Evolutionary conservation across 164 flowering plant species (phyloP), one percentile per base, ranked within the genome.

Genomic region (Aristolochia contorta): DNA sequence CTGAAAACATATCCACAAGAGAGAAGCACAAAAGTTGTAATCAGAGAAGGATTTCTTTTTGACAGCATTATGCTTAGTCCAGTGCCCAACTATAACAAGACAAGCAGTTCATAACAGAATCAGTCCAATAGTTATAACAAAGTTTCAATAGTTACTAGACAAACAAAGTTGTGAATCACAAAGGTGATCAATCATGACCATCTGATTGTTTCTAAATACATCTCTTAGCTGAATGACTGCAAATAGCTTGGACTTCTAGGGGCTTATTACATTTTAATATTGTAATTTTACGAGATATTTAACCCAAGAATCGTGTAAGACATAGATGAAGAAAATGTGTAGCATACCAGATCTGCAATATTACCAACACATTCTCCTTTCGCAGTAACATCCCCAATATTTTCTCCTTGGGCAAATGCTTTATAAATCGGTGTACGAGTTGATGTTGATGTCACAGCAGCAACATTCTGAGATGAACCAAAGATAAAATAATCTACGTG

Each of bases 311-410:
- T 37, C 12, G 10, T 37, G 43, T 8, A 53, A 48, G 23, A 50
- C 21, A 22, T 50, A 50, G 5, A 23, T 5, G 5, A 30, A 33
- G 32, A 56, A 2, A 15, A 33, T 18, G 22, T 19, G 57, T 70
- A 56, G 61, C 72, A 64, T 85, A 94, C 99, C 90, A 94, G 77
- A 72, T 94, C 99, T 59, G 99, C 97, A 67, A 94, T 67, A 75
- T 94, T 94, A 41, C 96, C 91, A 72, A 94, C 96, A 74, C 99
- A 91, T 75, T 94, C 99, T 67, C 99, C 99, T 79, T 94, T 94
- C 15, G 99, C 99, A 66, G 99, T 94, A 53, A 94, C 95, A 82
- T 94, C 99, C 46, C 99, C 99, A 61, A 94, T 88, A 69, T 94
- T 94, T 70, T 94, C 99, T 62, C 99, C 99, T 75, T 71, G 89